Percentiles rank a stretch among this genome's conserved stretches.
phyloP scores from a whole-genome alignment of 2,329 filamentous ascomycete species.

The Colletotrichum sp. region DNA sequence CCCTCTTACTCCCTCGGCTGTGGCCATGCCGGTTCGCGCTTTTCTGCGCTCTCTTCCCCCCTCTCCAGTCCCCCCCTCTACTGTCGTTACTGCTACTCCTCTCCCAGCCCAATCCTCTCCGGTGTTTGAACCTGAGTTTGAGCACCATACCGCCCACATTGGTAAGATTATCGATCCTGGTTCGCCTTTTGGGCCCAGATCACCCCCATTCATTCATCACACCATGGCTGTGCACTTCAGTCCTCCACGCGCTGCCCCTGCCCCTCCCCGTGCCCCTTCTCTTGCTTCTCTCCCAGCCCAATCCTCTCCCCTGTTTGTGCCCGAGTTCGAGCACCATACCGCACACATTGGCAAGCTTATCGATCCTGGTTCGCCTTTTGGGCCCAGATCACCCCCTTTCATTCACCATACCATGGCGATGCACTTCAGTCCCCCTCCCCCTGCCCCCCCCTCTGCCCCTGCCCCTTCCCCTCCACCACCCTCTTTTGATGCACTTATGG shows the following conservation, averaged over 20 bases:
- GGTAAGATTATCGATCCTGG: neutral
- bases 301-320: too few relatives aligned
- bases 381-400: neutral
- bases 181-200: neutral
- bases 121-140: neutral
- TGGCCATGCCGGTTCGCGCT: neutral
- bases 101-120: neutral
- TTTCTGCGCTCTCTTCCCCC: neutral
- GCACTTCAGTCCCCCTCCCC: neutral
- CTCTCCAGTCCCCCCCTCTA: neutral
- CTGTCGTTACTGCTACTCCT: neutral
- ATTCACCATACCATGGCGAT: neutral
- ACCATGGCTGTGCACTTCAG: neutral
- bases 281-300: neutral
- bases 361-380: neutral
- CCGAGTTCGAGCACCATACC: neutral
- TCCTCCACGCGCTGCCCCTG: neutral
- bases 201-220: neutral
- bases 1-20: neutral
- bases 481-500: neutral
- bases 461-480: neutral
- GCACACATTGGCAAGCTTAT: neutral
- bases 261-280: neutral
- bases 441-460: neutral
- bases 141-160: neutral